Percentiles rank a stretch among this genome's conserved stretches.
phyloP scores from a whole-genome alignment of 2,329 filamentous ascomycete genomes.

The Phoma sp. region DNA sequence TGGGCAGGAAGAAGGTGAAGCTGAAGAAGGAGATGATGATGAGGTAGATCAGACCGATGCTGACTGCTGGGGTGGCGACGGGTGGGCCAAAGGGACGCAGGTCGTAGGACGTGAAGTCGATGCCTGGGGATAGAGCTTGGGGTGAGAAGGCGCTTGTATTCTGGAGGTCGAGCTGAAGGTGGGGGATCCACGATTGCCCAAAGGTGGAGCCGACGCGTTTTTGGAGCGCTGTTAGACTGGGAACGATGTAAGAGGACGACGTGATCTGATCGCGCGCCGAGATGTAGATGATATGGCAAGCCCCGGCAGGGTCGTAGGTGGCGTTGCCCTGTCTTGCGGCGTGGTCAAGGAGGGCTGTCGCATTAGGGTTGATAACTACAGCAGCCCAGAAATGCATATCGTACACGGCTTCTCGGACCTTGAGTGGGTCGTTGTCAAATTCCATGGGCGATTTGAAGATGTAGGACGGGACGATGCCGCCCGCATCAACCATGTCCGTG shows the following conservation, averaged over 20 bases:
- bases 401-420: conserved; percentile 66
- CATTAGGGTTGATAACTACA: conserved; percentile 68
- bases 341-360: conserved; percentile 62
- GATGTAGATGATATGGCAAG: conserved; percentile 64
- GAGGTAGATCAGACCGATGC: conserved; percentile 70
- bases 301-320: conserved; percentile 67
- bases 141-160: conserved; percentile 55
- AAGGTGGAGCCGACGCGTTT: conserved; percentile 56
- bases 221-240: conserved; percentile 57
- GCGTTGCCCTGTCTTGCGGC: conserved; percentile 63
- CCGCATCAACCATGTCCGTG: conserved; percentile 47
- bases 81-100: conserved; percentile 66
- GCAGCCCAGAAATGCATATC: conserved; percentile 66
- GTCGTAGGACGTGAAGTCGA: conserved; percentile 64
- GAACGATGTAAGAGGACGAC: conserved; percentile 60
- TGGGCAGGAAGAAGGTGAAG: conserved; percentile 69
- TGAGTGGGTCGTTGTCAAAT: conserved; percentile 63
- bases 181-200: conserved; percentile 52
- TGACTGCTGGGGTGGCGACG: conserved; percentile 63
- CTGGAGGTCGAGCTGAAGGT: conserved; percentile 18
- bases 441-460: conserved; percentile 55
- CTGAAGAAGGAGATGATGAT: conserved; percentile 73
- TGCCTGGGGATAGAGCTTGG: conserved; percentile 63
- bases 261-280: conserved; percentile 66
- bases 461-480: conserved; percentile 57